Evolutionary conservation across 129 eudicot species (phyloP).

Genomic region (Arctium lappa): DNA sequence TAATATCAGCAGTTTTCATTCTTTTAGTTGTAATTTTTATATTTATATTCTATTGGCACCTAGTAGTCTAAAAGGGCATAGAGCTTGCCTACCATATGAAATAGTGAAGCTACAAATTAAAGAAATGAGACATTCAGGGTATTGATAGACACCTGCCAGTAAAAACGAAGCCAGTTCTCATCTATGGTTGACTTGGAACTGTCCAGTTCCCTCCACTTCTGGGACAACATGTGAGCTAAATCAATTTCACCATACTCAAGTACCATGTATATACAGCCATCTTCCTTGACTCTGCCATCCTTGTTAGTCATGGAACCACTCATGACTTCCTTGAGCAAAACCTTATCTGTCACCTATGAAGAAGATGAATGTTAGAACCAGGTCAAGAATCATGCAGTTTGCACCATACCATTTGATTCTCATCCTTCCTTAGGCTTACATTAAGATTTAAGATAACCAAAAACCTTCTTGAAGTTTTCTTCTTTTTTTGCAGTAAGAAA

Average conservation of each 20-base stretch:
- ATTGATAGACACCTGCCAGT: constrained; percentile 71
- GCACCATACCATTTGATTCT: neutral
- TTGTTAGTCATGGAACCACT: constrained; percentile 74
- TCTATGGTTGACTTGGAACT: constrained; percentile 56
- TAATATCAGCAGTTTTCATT: neutral
- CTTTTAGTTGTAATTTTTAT: neutral
- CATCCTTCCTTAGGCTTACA: neutral
- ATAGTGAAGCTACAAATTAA: neutral
- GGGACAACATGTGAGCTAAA: constrained; percentile 96
- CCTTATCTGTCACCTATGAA: constrained; percentile 93
- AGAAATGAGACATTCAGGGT: constrained; percentile 7
- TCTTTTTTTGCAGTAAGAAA: no score
- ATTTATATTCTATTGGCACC: neutral
- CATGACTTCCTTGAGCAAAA: constrained; percentile 76
- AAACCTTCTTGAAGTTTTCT: neutral
- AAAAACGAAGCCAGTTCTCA: constrained; percentile 97
- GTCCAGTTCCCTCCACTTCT: constrained; percentile 85
- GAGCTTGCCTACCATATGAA: neutral
- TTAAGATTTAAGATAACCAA: neutral
- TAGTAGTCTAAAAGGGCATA: neutral
- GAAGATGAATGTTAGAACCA: constrained; percentile 27
- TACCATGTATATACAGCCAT: constrained; percentile 87
- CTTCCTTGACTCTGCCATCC: constrained; percentile 77
- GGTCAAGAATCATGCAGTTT: neutral
- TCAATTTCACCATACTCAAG: constrained; percentile 98